Evolutionary conservation across 129 eudicot species (phyloP).

Genomic region (Solidago caesia): DNA sequence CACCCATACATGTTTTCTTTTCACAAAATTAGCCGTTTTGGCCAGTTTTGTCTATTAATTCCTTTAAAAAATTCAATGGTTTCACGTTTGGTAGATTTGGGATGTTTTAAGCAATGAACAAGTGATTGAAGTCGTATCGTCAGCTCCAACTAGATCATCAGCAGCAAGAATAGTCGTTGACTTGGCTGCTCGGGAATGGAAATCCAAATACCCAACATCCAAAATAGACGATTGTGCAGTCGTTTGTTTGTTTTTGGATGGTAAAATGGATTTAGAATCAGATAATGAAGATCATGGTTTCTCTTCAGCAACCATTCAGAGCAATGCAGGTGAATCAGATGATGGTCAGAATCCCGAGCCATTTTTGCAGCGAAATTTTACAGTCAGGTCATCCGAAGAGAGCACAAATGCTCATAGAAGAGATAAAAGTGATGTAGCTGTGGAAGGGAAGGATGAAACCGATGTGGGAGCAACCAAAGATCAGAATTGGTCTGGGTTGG

Average conservation of each 20-base stretch:
- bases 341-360: conserved; percentile 83
- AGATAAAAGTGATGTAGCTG: conserved; percentile 28
- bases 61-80: neutral
- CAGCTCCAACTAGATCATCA: conserved; percentile 76
- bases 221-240: conserved; percentile 98
- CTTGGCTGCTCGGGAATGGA: conserved; percentile 94
- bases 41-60: neutral
- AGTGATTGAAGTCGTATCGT: conserved; percentile 78
- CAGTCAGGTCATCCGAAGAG: conserved; percentile 77
- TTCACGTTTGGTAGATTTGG: conserved; percentile 62
- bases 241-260: conserved; percentile 85
- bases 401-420: conserved; percentile 33
- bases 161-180: conserved; percentile 83
- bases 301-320: conserved; percentile 82
- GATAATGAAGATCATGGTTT: conserved; percentile 81
- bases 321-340: conserved; percentile 77
- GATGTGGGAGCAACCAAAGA: conserved; percentile 38
- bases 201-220: conserved; percentile 81
- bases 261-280: conserved; percentile 86
- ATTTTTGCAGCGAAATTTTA: conserved; percentile 58
- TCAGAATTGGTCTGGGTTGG: conserved; percentile 92
- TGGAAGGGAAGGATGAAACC: conserved; percentile 44
- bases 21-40: neutral
- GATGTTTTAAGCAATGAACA: conserved; percentile 91
- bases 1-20: neutral